A percentile compares a stretch with the other conserved stretches of the same genome.
These are phyloP conservation scores for Aspergillus hortae DNA, from an alignment of 2,329 filamentous ascomycete species.

Conservation along the genomic window DNA sequence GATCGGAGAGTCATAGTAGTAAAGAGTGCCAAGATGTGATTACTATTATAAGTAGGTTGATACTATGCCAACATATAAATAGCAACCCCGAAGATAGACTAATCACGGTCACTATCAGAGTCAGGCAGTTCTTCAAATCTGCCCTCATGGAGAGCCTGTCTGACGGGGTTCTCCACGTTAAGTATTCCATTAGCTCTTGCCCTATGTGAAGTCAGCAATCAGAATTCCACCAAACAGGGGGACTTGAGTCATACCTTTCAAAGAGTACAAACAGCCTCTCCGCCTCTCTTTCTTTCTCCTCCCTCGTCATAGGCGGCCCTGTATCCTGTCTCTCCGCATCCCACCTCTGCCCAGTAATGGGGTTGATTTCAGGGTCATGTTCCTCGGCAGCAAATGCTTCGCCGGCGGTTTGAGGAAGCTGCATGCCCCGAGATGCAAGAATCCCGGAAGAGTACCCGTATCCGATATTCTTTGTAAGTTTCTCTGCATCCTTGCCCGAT, in stretches of 20 bases:
- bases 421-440: slow-evolving; percentile 77
- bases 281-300: slow-evolving; percentile 89
- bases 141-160: slow-evolving; percentile 65
- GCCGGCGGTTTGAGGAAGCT: slow-evolving; percentile 65
- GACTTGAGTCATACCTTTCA: slow-evolving; percentile 58
- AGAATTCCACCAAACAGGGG: slow-evolving; percentile 7
- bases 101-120: slow-evolving; percentile 40
- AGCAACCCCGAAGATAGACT: neutral
- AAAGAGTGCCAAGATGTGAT: too few relatives aligned
- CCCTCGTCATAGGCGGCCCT: slow-evolving; percentile 74
- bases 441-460: slow-evolving; percentile 94
- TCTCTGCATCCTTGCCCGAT: slow-evolving; percentile 73
- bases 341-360: slow-evolving; percentile 79
- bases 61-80: neutral
- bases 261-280: slow-evolving; percentile 88
- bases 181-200: slow-evolving; percentile 73
- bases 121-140: slow-evolving; percentile 66
- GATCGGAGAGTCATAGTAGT: too few relatives aligned
- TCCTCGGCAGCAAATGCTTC: slow-evolving; percentile 48
- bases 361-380: slow-evolving; percentile 57
- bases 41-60: too few relatives aligned
- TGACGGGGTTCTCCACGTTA: slow-evolving; percentile 74
- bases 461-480: slow-evolving; percentile 85
- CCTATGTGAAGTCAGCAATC: slow-evolving; percentile 29
- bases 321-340: slow-evolving; percentile 62